phyloP scores from a whole-genome alignment of 1,139 yeast species.

The Saccharomyces pastorianus region DNA sequence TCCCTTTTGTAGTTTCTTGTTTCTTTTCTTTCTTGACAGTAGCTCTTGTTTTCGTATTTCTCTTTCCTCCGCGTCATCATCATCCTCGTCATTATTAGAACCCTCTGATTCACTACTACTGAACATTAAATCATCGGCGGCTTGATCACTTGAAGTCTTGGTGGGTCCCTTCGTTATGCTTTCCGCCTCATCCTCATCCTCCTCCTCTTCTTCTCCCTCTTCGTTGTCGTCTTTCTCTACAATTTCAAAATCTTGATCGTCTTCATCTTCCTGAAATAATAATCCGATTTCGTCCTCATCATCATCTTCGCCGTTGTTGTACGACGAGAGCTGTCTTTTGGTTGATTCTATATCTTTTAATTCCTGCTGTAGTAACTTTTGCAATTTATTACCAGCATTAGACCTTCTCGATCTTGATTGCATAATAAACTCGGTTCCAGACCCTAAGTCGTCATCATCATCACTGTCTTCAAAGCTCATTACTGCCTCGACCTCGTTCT shows the following conservation, averaged over 20 bases:
- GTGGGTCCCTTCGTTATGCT: background rate
- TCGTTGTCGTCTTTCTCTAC: slow-evolving; percentile 22
- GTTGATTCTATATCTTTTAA: slow-evolving; percentile 32
- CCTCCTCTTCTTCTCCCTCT: slow-evolving; percentile 17
- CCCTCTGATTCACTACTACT: slow-evolving; percentile 35
- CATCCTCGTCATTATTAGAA: slow-evolving; percentile 37
- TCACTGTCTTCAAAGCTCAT: background rate
- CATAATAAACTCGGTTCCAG: slow-evolving; percentile 11
- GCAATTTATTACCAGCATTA: slow-evolving; percentile 85
- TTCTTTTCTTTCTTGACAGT: slow-evolving; percentile 36
- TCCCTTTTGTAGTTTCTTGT: slow-evolving; percentile 32
- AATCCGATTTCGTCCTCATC: slow-evolving; percentile 70
- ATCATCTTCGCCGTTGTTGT: background rate
- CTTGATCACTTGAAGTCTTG: slow-evolving; percentile 5
- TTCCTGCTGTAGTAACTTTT: slow-evolving; percentile 66
- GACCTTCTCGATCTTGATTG: slow-evolving; percentile 63
- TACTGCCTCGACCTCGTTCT: no score
- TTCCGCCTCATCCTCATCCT: slow-evolving; percentile 8
- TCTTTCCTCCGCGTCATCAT: slow-evolving; percentile 60
- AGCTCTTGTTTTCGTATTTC: slow-evolving; percentile 51
- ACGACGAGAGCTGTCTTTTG: slow-evolving; percentile 27
- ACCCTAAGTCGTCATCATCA: slow-evolving; percentile 8
- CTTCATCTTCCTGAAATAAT: slow-evolving; percentile 77
- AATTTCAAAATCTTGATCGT: slow-evolving; percentile 65
- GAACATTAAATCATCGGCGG: slow-evolving; percentile 38